Evolutionary conservation across 805 yeast species (phyloP).

Genomic region (Saturnispora ahearnii): DNA sequence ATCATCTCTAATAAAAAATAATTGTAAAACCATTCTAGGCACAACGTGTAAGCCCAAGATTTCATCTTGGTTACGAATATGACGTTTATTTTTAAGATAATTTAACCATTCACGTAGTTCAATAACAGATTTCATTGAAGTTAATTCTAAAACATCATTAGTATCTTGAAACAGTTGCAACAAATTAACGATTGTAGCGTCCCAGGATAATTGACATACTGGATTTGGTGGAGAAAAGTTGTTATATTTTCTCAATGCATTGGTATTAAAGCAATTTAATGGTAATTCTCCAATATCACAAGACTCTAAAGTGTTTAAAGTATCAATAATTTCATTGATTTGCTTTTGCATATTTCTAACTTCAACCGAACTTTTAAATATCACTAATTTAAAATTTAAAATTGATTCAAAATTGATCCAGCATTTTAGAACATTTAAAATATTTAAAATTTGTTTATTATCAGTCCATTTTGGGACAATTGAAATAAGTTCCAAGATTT

Average conservation of each 20-base stretch:
- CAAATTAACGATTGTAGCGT: slow-evolving; percentile 15
- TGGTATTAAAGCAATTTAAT: slow-evolving; percentile 35
- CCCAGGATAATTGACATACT: slow-evolving; percentile 19
- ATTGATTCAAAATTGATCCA: slow-evolving; percentile 4
- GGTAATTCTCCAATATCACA: slow-evolving; percentile 4
- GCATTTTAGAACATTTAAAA: not conserved
- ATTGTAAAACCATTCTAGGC: slow-evolving; percentile 55
- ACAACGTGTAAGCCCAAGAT: slow-evolving; percentile 35
- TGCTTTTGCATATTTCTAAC: not conserved
- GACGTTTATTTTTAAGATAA: slow-evolving; percentile 22
- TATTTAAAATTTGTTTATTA: slow-evolving; percentile 1
- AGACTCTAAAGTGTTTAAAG: not conserved
- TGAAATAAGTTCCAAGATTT: not conserved
- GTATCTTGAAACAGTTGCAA: slow-evolving; percentile 31
- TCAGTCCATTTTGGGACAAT: slow-evolving; percentile 2
- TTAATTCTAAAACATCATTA: slow-evolving; percentile 26
- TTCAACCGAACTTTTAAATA: not conserved
- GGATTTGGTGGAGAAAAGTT: slow-evolving; percentile 40
- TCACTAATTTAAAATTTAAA: not conserved
- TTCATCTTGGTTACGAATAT: slow-evolving; percentile 22
- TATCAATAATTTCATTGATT: not conserved
- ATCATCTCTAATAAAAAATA: slow-evolving; percentile 55
- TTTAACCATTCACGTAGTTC: slow-evolving; percentile 22
- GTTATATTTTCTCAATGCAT: slow-evolving; percentile 39
- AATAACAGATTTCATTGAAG: slow-evolving; percentile 22